Evolutionary conservation across 768 basidiomycete species (phyloP), one percentile per base, ranked within the genome.

Genomic region (Phanerodontia chrysosporium): DNA sequence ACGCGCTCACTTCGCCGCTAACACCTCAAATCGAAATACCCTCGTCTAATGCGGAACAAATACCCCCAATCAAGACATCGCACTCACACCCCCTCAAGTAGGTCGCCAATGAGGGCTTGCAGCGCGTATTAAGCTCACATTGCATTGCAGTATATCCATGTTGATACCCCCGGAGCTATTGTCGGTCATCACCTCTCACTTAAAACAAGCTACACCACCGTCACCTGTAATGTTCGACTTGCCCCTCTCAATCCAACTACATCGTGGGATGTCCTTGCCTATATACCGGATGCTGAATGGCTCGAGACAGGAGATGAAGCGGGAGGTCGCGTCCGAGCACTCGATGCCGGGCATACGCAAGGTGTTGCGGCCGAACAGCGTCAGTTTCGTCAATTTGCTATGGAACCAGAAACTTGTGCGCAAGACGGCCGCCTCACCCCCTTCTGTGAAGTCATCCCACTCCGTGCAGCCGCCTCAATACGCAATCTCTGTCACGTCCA

Each of bases 51-150:
- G 59, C 58, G 86, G 58, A 93, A 90, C 67, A 93, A 90, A 82
- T 87, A 0, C 92, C 93, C 72, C 92, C 92, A 7, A 89, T 95
- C 68, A 91, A 92, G 90, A 90, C 61, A 53, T 82, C 74, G 5
- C n/a, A 53, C 2, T 51, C 21, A 21, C 32, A 45, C 46, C 21
- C 51, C 18, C 18, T 32, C 21, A 57, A 42, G 55, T 30, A 28
- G 42, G 25, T 42, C 48, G 21, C n/a, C n/a, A n/a, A n/a, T n/a
- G n/a, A n/a, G n/a, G n/a, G n/a, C n/a, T n/a, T n/a, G n/a, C n/a
- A n/a, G n/a, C n/a, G n/a, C n/a, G n/a, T n/a, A n/a, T n/a, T n/a
- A n/a, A n/a, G n/a, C n/a, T n/a, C n/a, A n/a, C n/a, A n/a, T n/a
- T 10, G 14, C 44, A 35, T 36, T 13, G 18, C 12, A 83, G 82